Percentiles rank a stretch among this genome's conserved stretches.
phyloP scores from a whole-genome alignment of 2,329 filamentous ascomycete genomes.

The Aureobasidium sp. region DNA sequence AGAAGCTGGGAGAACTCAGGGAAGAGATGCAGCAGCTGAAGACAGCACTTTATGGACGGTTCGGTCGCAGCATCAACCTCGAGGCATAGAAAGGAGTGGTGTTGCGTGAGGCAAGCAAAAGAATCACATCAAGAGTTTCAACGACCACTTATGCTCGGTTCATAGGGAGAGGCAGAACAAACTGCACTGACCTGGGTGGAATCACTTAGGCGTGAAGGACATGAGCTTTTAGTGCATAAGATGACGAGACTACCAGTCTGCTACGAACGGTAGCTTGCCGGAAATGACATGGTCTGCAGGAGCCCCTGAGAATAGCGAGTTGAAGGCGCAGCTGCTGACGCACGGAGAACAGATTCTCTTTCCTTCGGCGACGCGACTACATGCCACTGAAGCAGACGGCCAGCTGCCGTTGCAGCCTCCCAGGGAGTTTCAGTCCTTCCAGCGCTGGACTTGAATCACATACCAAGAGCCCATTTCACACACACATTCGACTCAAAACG shows the following conservation, averaged over 20 bases:
- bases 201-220: background rate
- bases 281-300: background rate
- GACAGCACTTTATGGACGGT: slow-evolving; percentile 85
- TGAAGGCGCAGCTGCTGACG: slow-evolving; percentile 4
- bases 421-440: background rate
- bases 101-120: background rate
- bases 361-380: background rate
- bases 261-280: background rate
- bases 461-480: background rate
- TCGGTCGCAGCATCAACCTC: slow-evolving; percentile 93
- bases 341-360: background rate
- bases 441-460: background rate
- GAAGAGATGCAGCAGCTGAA: slow-evolving; percentile 90
- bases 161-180: background rate
- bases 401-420: background rate
- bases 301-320: background rate
- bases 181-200: background rate
- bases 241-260: background rate
- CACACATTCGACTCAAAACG: background rate
- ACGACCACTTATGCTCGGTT: background rate
- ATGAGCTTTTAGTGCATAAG: background rate
- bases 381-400: background rate
- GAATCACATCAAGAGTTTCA: background rate
- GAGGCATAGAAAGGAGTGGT: slow-evolving; percentile 57
- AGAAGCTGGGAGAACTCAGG: slow-evolving; percentile 63